Conservation (phyloP, 148 eudicot genomes). For the Drosera capensis region DNA sequence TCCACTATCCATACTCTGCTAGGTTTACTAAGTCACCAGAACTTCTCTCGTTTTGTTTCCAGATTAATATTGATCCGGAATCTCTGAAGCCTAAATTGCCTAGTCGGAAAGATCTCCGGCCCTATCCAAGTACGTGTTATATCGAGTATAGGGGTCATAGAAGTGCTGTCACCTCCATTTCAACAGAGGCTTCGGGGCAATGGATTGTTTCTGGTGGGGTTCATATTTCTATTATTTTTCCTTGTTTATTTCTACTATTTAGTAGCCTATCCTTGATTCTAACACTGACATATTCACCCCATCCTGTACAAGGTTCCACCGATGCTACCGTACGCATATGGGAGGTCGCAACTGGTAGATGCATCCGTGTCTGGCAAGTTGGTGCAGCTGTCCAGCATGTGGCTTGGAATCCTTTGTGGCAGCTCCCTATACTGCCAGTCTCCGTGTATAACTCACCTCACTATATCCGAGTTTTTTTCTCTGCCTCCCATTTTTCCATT, state of each 20-base stretch:
- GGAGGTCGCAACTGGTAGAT: constrained; percentile 91
- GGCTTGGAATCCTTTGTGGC: constrained; percentile 78
- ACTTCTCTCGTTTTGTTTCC: constrained; percentile 5
- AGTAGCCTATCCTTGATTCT: background rate
- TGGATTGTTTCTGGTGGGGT: constrained; percentile 94
- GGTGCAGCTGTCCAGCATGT: constrained; percentile 58
- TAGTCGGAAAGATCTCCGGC: constrained; percentile 74
- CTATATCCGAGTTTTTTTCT: background rate
- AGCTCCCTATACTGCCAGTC: constrained; percentile 75
- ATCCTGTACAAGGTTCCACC: constrained; percentile 40
- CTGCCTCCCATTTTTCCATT: background rate
- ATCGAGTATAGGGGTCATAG: constrained; percentile 84
- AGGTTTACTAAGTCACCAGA: no score
- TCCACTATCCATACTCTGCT: constrained; percentile 2
- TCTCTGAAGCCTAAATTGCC: constrained; percentile 76
- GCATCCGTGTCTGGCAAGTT: constrained; percentile 67
- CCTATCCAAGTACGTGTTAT: constrained; percentile 72
- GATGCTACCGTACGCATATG: constrained; percentile 88
- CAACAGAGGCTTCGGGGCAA: constrained; percentile 70
- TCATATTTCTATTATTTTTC: no score
- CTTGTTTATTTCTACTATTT: background rate
- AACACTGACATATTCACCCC: background rate
- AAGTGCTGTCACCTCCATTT: constrained; percentile 68
- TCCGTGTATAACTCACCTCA: constrained; percentile 42
- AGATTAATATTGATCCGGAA: constrained; percentile 94